A percentile compares a stretch with the other conserved stretches of the same genome.
Evolutionary conservation across 2,329 filamentous ascomycete species (phyloP).

Genomic region (Fusarium tricinctum): DNA sequence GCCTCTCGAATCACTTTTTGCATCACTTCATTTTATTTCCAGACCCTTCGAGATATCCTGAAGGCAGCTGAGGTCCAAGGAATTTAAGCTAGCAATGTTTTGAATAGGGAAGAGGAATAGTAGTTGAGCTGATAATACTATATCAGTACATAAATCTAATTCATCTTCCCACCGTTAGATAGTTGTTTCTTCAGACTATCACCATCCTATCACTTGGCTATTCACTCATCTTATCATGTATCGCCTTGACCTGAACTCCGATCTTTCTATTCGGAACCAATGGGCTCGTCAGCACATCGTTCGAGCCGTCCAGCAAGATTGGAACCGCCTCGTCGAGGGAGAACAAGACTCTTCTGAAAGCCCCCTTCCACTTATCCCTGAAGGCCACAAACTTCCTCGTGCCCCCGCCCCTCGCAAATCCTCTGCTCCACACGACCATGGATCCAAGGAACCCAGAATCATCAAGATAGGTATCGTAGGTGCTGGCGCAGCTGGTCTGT

Average conservation of each 20-base stretch:
- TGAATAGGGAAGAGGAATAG: too few relatives aligned
- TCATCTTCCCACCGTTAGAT: too few relatives aligned
- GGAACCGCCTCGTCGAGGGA: conserved; percentile 6
- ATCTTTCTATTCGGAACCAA: conserved; percentile 14
- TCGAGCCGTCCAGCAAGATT: conserved; percentile 8
- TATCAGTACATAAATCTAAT: too few relatives aligned
- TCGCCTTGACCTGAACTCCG: background rate
- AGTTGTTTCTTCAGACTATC: accelerated
- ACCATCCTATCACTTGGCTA: too few relatives aligned
- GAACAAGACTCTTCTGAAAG: conserved; percentile 2
- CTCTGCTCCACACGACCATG: conserved; percentile 5
- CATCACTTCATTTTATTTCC: background rate
- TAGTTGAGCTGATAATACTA: too few relatives aligned
- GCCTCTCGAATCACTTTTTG: background rate
- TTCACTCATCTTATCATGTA: background rate
- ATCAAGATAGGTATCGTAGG: background rate
- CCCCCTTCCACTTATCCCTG: background rate
- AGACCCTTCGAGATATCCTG: too few relatives aligned
- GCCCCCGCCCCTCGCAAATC: conserved; percentile 1
- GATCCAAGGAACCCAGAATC: background rate
- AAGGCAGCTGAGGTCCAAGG: background rate
- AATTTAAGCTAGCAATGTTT: background rate
- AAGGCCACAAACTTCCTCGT: background rate
- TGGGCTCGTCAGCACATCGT: conserved; percentile 12
- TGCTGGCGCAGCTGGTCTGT: background rate